These are phyloP conservation scores for Cadophora gregata DNA, from an alignment of 2,329 filamentous ascomycete genomes.

Conservation along the genomic window DNA sequence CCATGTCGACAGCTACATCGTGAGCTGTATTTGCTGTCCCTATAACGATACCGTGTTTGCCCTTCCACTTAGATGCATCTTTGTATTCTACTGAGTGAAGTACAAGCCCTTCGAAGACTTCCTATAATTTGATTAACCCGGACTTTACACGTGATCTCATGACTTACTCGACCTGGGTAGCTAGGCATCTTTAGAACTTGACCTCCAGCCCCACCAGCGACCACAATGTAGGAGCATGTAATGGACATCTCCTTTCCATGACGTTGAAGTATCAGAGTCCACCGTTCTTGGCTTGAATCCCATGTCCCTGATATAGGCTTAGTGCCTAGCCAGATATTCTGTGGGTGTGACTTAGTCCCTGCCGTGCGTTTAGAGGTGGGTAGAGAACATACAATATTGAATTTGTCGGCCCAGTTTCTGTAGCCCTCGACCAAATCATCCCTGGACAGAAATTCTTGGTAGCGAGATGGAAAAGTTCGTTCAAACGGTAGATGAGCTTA, in stretches of 20 bases:
- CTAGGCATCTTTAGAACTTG: constrained; percentile 22
- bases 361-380: neutral
- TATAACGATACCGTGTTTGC: constrained; percentile 67
- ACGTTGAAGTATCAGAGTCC: constrained; percentile 21
- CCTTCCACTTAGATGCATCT: constrained; percentile 40
- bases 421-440: constrained; percentile 31
- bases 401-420: constrained; percentile 28
- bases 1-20: constrained; percentile 71
- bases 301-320: constrained; percentile 20
- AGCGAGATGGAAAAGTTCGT: constrained; percentile 25
- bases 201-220: constrained; percentile 28
- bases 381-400: constrained; percentile 17
- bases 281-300: constrained; percentile 17
- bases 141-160: neutral
- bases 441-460: constrained; percentile 28
- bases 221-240: constrained; percentile 22
- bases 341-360: neutral
- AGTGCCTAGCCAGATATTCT: constrained; percentile 28
- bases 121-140: constrained; percentile 6
- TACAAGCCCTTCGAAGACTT: constrained; percentile 23
- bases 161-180: constrained; percentile 18
- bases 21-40: constrained; percentile 61
- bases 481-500: constrained; percentile 32
- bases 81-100: constrained; percentile 32
- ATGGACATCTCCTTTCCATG: constrained; percentile 9